Evolutionary conservation across 2,329 filamentous ascomycete genomes (phyloP).

Genomic region (Apiospora kogelbergensis): DNA sequence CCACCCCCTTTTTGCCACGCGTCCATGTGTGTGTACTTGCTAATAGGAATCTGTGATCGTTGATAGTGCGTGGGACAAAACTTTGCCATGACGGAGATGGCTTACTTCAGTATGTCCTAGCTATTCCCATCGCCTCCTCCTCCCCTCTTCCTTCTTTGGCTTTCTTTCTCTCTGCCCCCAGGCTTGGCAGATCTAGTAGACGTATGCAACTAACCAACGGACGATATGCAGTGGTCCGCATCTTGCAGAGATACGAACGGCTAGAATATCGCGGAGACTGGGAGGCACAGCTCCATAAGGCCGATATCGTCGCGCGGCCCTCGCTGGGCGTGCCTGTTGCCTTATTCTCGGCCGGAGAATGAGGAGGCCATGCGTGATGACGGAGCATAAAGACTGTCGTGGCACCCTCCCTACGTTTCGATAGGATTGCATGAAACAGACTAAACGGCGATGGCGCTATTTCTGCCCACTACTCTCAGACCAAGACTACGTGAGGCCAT

Average conservation of each 20-base stretch:
- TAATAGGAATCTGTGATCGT: not conserved
- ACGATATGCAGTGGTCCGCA: slow-evolving; percentile 37
- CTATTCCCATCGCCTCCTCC: not conserved
- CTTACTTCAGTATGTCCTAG: slow-evolving; percentile 41
- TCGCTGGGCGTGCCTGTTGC: slow-evolving; percentile 2
- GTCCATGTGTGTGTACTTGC: not conserved
- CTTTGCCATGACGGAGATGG: slow-evolving; percentile 60
- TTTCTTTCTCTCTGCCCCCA: not conserved
- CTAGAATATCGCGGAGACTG: slow-evolving; percentile 50
- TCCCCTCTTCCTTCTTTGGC: no score
- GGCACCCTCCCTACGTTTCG: not conserved
- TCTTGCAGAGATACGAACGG: slow-evolving; percentile 61
- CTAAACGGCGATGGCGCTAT: not conserved
- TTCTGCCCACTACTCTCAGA: not conserved
- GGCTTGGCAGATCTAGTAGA: not conserved
- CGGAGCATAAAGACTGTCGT: not conserved
- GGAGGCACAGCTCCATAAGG: slow-evolving; percentile 42
- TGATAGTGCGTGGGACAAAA: slow-evolving; percentile 54
- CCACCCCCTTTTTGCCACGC: not conserved
- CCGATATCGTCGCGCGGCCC: slow-evolving; percentile 44
- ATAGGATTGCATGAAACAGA: not conserved
- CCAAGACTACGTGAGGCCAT: not conserved
- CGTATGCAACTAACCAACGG: not conserved
- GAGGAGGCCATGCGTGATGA: slow-evolving; percentile 2
- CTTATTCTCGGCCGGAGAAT: slow-evolving; percentile 8